Evolutionary conservation across 1,284 basidiomycete genomes (phyloP), one percentile per base, ranked within the genome.

Genomic region (Agroathelia rolfsii): DNA sequence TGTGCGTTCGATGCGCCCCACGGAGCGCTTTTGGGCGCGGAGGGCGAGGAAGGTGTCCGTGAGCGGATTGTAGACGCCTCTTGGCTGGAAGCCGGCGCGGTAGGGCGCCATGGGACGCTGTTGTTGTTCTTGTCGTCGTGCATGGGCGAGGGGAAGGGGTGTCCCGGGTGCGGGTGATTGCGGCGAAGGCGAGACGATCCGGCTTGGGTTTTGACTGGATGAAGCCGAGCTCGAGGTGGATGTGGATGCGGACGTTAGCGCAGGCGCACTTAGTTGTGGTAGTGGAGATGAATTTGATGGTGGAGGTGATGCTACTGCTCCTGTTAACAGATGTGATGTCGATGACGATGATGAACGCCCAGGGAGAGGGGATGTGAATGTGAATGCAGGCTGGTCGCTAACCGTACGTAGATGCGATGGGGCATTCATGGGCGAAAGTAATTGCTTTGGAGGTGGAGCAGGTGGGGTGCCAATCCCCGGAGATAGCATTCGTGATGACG

Each of bases 1-100:
- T 17, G 84, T 81, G 25, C 79, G 72, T 50, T 93, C 87, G 25
- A 85, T 66, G 16, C 79, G 71, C 18, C 69, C 66, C n/a, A 66
- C 70, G 30, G 79, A 75, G 7, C 66, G 68, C 29, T 63, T 66
- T 3, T 51, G 43, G 30, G 61, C 67, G 28, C 87, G 72, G 2
- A 65, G 50, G 7, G 65, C 66, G n/a, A 76, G 38, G 47, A 85
- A 93, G 36, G 86, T 81, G 36, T 83, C 84, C 2, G 87, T 90
- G 15, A 79, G 71, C 6, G 69, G 76, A 14, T 76, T 51, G 43
- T 67, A 72, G 6, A 84, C 72, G 6, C 84, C 84, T 41, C 72
- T 76, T 2, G 85, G 85, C 50, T 89, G 85, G 51, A 88, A 88
- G 0, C 84, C 84, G 6, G 82, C 73, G 29, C 78, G 73, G 50